Base-by-base conservation (phyloP, 768 basidiomycete species). In the Russula sp. region DNA sequence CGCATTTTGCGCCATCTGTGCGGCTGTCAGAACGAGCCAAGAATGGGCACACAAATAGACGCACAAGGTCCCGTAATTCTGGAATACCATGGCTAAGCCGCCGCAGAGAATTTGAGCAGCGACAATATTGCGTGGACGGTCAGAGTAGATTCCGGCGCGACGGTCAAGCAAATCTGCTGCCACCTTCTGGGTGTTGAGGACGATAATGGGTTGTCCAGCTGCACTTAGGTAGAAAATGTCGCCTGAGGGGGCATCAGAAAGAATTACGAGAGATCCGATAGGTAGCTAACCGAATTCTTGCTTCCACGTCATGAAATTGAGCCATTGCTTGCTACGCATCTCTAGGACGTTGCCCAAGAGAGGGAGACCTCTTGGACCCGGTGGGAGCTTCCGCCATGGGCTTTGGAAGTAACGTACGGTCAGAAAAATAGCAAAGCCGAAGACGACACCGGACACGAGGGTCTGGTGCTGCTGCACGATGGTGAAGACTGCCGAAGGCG, bases 121-220 rank as follows among this genome's bases (percentile, higher is more conserved):
- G 22, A 66, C 62, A 22, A 66, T 65, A 45, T 65, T 64, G 20
- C 58, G 66, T 7, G 66, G 63, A 16, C 66, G 57, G 31, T 60
- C 66, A 20, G 66, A 66, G 51, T 66, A 66, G 11, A 65, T 66
- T 20, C 54, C 58, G 0, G 66, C 57, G 18, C 66, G 53, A 20
- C 66, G 66, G 39, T 71, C 71, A 7, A 71, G 64, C 20, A 72
- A 47, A 27, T 72, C 71, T 14, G 55, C 52, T 18, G 69, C 67
- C 4, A 54, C 70, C 51, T 72, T 65, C 27, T 66, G 66, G 40
- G 65, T 40, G 51, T 70, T 73, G 44, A 73, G 61, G 10, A 72
- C 62, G 20, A 73, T 50, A 6, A 67, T 63, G 13, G 68, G 63
- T n/a, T 68, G 63, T 14, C 68, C 68, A 27, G 52, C 58, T 8